These are phyloP conservation scores for Corrigiola litoralis DNA, from an alignment of 179 eudicot genomes.

Conservation along the genomic window DNA sequence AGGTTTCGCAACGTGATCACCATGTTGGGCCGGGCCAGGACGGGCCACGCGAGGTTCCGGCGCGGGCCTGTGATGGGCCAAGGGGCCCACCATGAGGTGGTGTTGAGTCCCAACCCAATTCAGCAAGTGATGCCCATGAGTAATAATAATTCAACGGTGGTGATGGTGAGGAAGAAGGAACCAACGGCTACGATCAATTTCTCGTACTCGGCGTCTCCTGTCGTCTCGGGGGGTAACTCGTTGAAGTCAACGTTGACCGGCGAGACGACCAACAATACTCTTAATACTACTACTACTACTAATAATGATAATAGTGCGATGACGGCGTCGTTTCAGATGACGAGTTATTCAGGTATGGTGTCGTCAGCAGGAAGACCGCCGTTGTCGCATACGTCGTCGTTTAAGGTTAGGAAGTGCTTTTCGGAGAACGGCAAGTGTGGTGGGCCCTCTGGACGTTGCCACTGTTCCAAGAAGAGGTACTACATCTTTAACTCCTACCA, in stretches of 20 bases:
- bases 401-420: conserved; percentile 61
- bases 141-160: background rate
- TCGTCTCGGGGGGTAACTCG: conserved; percentile 45
- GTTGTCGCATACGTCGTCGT: conserved; percentile 51
- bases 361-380: conserved; percentile 68
- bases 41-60: conserved; percentile 89
- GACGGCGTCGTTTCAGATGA: conserved; percentile 53
- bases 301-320: background rate
- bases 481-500: too few species aligned
- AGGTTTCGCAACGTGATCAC: conserved; percentile 73
- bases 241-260: conserved; percentile 68
- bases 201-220: conserved; percentile 48
- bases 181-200: conserved; percentile 46
- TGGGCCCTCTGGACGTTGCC: conserved; percentile 74
- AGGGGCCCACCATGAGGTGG: conserved; percentile 11
- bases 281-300: background rate
- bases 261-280: conserved; percentile 24
- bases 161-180: background rate
- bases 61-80: conserved; percentile 18
- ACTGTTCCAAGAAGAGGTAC: conserved; percentile 76
- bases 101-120: conserved; percentile 69
- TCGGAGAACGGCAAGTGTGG: conserved; percentile 80
- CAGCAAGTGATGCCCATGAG: conserved; percentile 45
- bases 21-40: conserved; percentile 54
- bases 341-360: conserved; percentile 37